Base-by-base conservation (phyloP, 2,329 filamentous ascomycete species). In the Trichoderma cornu-damae region DNA sequence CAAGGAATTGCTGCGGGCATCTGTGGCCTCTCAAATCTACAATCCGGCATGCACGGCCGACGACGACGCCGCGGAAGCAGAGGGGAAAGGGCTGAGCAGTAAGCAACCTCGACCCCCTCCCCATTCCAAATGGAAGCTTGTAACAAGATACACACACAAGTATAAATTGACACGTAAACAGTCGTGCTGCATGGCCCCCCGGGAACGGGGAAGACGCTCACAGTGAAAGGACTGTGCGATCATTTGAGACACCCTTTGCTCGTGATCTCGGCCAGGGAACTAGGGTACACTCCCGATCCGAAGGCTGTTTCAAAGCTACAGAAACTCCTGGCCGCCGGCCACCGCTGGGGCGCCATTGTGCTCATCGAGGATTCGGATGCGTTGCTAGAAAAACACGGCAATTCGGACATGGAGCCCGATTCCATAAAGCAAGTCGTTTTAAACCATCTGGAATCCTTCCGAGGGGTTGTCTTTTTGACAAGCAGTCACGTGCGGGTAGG, bases 371-470 rank as follows among this genome's bases (percentile, higher is more conserved):
- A 96, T 72, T 90, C 88, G 1, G 89, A 93, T 64, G 87, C 91
- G 4, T 92, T 92, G 73, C 75, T 96, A 8, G 89, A 95, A 75
- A 88, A 89, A 70, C 84, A 90, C 1, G 88, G 89, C 47, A 85
- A 90, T 66, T 86, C 90, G 61, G 89, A 96, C 65, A 86, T 95
- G 52, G 87, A 91, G 67, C 86, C 90, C 59, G 96, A 96, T 64
- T 87, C 88, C 0, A 82, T 94, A 1, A 91, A 96, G 52, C 89
- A 86, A 69, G 90, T 96, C 65, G 96, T 96, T 77, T 76, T 96
- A 2, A 85, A 90, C 0, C 79, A 93, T 57, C 78, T 96, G 0
- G 92, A 96, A 71, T 96, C 96, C 70, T 96, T 95, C 73, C 89
- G 95, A 67, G 91, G 91, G 3, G 95, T 96, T 53, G 71, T 96